Conservation (phyloP, 495 filamentous ascomycete species). For the Xylaria longipes region DNA sequence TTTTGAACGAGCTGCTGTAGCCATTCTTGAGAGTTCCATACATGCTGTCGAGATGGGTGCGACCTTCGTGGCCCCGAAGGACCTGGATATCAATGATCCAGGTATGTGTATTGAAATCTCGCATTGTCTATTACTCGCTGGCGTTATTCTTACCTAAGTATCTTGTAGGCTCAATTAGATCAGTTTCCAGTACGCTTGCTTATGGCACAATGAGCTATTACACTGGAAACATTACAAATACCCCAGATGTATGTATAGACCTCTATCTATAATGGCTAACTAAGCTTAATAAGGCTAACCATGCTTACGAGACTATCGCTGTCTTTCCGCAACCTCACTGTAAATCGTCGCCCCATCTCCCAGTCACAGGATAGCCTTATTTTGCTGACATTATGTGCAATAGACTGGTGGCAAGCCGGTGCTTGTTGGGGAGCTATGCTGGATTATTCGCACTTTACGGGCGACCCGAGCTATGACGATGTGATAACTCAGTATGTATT, state of each 20-base stretch:
- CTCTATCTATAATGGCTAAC: conserved; percentile 25
- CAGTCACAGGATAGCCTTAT: conserved; percentile 10
- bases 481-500: conserved; percentile 57
- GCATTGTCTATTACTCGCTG: neutral
- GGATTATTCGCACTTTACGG: conserved; percentile 85
- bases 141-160: neutral
- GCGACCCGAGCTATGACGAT: conserved; percentile 74
- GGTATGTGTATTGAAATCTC: conserved; percentile 36
- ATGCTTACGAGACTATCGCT: conserved; percentile 49
- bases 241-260: conserved; percentile 48
- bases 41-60: conserved; percentile 39
- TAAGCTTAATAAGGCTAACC: conserved; percentile 24
- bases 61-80: conserved; percentile 44
- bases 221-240: conserved; percentile 66
- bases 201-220: conserved; percentile 59
- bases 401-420: conserved; percentile 81
- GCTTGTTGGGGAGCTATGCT: conserved; percentile 75
- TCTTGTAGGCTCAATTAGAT: conserved; percentile 54
- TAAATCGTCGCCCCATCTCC: conserved; percentile 41
- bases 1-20: neutral
- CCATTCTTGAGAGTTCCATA: conserved; percentile 42
- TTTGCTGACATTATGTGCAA: conserved; percentile 44
- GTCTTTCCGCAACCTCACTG: conserved; percentile 74
- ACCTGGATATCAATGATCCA: conserved; percentile 51
- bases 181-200: conserved; percentile 56